Conservation (phyloP, 345 rosid species). For the Triadica sebifera region DNA sequence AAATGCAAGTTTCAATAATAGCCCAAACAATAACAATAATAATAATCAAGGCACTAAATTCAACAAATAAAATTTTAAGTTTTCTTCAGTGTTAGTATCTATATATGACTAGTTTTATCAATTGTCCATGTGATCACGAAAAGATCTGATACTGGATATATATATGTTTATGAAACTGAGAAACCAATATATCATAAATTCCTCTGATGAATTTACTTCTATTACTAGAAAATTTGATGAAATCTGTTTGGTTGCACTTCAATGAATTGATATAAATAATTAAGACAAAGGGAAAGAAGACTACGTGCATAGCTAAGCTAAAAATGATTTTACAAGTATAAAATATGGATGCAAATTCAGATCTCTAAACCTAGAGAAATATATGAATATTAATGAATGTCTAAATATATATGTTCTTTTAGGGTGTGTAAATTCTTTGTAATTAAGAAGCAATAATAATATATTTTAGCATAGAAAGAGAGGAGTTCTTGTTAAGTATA, state of each 20-base stretch:
- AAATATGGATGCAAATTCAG: background rate
- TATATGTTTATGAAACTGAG: background rate
- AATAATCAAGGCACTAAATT: background rate
- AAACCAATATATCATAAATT: background rate
- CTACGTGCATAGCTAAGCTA: background rate
- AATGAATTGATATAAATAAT: background rate
- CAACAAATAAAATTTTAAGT: background rate
- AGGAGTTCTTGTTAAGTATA: conserved; percentile 1
- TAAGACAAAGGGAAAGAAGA: background rate
- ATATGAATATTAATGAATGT: background rate
- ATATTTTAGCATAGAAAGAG: background rate
- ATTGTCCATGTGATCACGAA: background rate
- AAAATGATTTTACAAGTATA: background rate
- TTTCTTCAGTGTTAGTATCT: background rate
- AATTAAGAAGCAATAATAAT: background rate
- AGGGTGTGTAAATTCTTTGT: background rate
- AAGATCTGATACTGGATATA: background rate
- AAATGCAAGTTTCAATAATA: too few species aligned
- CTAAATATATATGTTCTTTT: too few species aligned
- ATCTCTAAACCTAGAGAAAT: conserved; percentile 6
- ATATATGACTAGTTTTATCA: background rate
- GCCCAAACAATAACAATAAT: too few species aligned
- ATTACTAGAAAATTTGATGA: background rate
- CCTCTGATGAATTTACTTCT: background rate
- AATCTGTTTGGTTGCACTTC: background rate